A percentile compares a stretch with the other conserved stretches of the same genome.
These are phyloP conservation scores for Candida tallmaniae DNA, from an alignment of 805 yeast species.

Conservation along the genomic window DNA sequence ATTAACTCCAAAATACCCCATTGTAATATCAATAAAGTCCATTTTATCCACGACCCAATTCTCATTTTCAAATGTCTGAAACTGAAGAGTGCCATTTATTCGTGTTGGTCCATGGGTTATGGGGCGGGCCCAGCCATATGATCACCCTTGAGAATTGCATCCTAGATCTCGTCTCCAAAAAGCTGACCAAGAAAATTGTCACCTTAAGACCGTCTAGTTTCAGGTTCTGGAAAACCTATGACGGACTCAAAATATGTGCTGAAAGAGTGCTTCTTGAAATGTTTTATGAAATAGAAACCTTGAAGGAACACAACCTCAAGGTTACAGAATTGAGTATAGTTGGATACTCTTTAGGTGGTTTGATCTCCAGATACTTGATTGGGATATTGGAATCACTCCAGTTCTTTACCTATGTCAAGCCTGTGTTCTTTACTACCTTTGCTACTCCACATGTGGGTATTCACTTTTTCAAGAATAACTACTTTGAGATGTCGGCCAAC, in stretches of 20 bases:
- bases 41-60: no score
- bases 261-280: slow-evolving; percentile 32
- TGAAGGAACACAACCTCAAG: slow-evolving; percentile 23
- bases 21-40: no score
- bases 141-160: slow-evolving; percentile 30
- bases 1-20: no score
- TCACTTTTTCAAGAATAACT: slow-evolving; percentile 28
- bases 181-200: slow-evolving; percentile 24
- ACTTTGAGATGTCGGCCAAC: slow-evolving; percentile 32
- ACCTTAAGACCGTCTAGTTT: slow-evolving; percentile 36
- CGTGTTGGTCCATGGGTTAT: slow-evolving; percentile 39
- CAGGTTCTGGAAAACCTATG: slow-evolving; percentile 42
- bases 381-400: slow-evolving; percentile 44
- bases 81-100: slow-evolving; percentile 29
- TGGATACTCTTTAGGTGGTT: slow-evolving; percentile 90
- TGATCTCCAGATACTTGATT: slow-evolving; percentile 73
- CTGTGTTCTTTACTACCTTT: slow-evolving; percentile 37
- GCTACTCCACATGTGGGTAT: slow-evolving; percentile 45
- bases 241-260: slow-evolving; percentile 35
- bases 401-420: slow-evolving; percentile 32
- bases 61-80: no score
- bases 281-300: slow-evolving; percentile 36
- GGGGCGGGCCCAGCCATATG: slow-evolving; percentile 44
- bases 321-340: slow-evolving; percentile 71
- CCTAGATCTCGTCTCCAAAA: slow-evolving; percentile 19